These are phyloP conservation scores for Phlyctochytrium arcticum DNA, from an alignment of 192 early-diverging fungal species.

Conservation along the genomic window DNA sequence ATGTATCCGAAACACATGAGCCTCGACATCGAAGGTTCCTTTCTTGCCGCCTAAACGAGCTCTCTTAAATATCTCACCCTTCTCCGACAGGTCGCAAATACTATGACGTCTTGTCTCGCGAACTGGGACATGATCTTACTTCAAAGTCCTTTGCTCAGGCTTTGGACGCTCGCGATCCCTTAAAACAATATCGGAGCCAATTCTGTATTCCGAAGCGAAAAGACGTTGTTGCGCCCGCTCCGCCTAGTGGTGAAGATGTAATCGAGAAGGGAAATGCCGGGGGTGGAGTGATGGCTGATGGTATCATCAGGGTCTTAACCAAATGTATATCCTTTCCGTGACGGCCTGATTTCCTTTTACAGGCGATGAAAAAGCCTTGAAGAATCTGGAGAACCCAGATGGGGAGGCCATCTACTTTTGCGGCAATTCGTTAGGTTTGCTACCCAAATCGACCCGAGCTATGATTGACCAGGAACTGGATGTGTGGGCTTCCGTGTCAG, in stretches of 20 bases:
- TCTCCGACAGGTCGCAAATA: slow-evolving; percentile 15
- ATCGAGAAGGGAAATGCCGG: too few species aligned
- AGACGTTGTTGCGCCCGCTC: not conserved
- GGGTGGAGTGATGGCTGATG: too few species aligned
- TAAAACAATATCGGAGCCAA: slow-evolving; percentile 57
- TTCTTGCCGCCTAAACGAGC: too few species aligned
- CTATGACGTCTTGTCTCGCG: slow-evolving; percentile 10
- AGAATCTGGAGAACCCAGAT: too few species aligned
- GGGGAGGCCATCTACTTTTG: slow-evolving; percentile 68
- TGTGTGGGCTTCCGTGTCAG: slow-evolving; percentile 68
- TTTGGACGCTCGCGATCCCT: slow-evolving; percentile 61
- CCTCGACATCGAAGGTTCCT: too few species aligned
- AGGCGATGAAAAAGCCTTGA: too few species aligned
- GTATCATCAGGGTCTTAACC: too few species aligned
- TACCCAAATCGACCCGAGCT: slow-evolving; percentile 63
- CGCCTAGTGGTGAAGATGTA: not conserved
- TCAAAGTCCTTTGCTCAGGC: slow-evolving; percentile 46
- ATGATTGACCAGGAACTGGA: slow-evolving; percentile 86
- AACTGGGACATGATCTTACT: slow-evolving; percentile 12
- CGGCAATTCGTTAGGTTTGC: slow-evolving; percentile 92
- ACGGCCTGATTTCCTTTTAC: too few species aligned
- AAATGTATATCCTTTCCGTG: too few species aligned
- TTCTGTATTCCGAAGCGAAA: slow-evolving; percentile 63
- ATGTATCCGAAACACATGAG: too few species aligned
- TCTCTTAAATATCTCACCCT: too few species aligned